A percentile compares a stretch with the other conserved stretches of the same genome.
Evolutionary conservation across 768 basidiomycete genomes (phyloP).

Genomic region (Phlegmacium glaucopus): DNA sequence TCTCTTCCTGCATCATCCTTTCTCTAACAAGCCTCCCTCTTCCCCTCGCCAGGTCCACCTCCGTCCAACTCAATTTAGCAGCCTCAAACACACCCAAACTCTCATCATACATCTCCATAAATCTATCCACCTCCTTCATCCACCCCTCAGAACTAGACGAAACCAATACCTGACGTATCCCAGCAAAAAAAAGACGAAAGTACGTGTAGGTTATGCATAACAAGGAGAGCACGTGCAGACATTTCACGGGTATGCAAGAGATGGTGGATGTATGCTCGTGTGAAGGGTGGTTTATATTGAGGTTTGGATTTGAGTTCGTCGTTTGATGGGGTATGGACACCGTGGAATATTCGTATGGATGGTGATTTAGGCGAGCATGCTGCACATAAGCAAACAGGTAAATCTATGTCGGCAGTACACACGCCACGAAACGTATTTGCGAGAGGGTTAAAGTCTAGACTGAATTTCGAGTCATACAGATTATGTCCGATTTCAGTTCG

Average conservation of each 20-base stretch:
- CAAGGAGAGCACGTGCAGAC: constrained; percentile 75
- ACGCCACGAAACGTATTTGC: constrained; percentile 36
- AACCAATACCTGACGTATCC: constrained; percentile 42
- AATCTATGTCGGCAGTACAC: not conserved
- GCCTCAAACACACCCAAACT: constrained; percentile 39
- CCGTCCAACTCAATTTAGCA: constrained; percentile 56
- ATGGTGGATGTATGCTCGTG: constrained; percentile 77
- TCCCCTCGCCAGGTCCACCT: constrained; percentile 67
- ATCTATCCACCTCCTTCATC: constrained; percentile 45
- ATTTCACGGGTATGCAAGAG: constrained; percentile 88
- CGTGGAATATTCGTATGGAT: constrained; percentile 38
- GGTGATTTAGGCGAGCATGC: constrained; percentile 52
- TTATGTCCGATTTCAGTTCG: constrained; percentile 64
- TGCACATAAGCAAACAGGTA: constrained; percentile 43
- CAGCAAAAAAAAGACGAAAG: constrained; percentile 61
- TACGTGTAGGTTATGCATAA: constrained; percentile 72
- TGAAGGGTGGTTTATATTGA: constrained; percentile 30
- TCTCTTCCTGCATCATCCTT: constrained; percentile 36
- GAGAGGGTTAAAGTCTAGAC: constrained; percentile 57
- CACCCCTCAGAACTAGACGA: constrained; percentile 21
- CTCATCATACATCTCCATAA: constrained; percentile 49
- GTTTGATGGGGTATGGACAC: constrained; percentile 31
- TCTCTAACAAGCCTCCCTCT: constrained; percentile 74
- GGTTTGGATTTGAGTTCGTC: not conserved
- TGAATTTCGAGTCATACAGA: constrained; percentile 57